Conservation (phyloP, 352 stramenopile genomes). For the Elongisporangium prolatum region DNA sequence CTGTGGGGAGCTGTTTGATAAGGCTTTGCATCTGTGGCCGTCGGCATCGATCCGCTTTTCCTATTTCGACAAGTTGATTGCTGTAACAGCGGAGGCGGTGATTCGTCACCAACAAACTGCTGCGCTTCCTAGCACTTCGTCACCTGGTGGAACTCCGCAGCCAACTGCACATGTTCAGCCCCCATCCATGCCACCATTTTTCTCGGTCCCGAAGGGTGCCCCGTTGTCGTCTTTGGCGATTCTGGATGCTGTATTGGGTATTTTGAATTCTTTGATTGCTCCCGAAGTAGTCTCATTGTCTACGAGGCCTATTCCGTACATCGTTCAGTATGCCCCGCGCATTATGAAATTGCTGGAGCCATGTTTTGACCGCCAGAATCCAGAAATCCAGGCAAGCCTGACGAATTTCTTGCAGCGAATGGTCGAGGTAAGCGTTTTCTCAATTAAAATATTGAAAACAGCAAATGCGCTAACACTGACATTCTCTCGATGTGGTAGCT, state of each 20-base stretch:
- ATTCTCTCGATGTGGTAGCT: constrained; percentile 34
- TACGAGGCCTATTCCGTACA: constrained; percentile 70
- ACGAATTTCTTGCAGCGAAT: constrained; percentile 71
- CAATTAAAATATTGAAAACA: not conserved
- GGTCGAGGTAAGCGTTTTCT: constrained; percentile 42
- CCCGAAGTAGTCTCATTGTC: constrained; percentile 74
- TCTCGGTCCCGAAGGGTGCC: constrained; percentile 75
- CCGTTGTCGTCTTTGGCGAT: constrained; percentile 84
- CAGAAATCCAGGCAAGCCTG: constrained; percentile 69
- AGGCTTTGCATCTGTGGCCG: constrained; percentile 80
- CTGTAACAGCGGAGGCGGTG: constrained; percentile 79
- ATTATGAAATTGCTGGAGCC: constrained; percentile 89
- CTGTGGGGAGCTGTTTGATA: constrained; percentile 86
- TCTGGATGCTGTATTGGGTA: constrained; percentile 80
- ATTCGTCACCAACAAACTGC: constrained; percentile 61
- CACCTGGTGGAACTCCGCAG: constrained; percentile 9
- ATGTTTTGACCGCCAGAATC: constrained; percentile 83
- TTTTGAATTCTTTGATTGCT: constrained; percentile 79
- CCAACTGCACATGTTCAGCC: constrained; percentile 18
- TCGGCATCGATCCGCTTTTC: constrained; percentile 85
- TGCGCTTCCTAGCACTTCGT: constrained; percentile 2
- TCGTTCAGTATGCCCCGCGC: constrained; percentile 82
- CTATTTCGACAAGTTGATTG: constrained; percentile 90
- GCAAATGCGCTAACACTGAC: constrained; percentile 4
- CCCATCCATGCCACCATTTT: constrained; percentile 70